Base-by-base conservation (phyloP, 352 stramenopile genomes). In the Globisporangium barbulae region DNA sequence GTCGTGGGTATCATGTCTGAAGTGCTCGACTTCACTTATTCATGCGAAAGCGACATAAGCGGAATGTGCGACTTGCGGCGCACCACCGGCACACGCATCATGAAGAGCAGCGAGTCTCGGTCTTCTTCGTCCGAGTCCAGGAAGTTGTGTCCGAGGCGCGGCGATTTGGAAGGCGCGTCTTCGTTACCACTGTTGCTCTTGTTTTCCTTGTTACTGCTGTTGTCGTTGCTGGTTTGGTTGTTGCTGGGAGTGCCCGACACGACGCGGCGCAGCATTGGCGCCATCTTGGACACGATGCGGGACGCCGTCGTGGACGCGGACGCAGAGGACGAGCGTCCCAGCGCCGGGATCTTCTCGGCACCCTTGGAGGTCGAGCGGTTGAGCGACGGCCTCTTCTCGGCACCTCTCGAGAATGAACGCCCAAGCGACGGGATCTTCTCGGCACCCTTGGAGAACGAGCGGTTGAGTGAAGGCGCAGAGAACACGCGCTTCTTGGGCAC, bases 211-310 rank as follows among this genome's bases (percentile, higher is more conserved):
- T 2, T 7, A 37, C 31, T 10, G 9, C 17, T 35, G 45, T 19
- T 30, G n/a, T 1, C 37, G 25, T n/a, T 45, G 17, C 4, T 22
- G 30, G 35, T 6, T 9, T 25, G 47, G 35, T n/a, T 48, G 19
- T 37, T 65, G 45, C 21, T 60, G 17, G 45, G 21, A 2, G 31
- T 49, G 47, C 61, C 66, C 6, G 66, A 70, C 12, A 64, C 61
- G 19, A 72, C 61, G 30, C 66, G 66, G 21, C 66, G 66, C 28
- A 82, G 63, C 77, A 88, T 78, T 7, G 78, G 78, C 33, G 76
- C 73, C 78, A 93, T 87, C 12, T 84, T 81, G 55, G 72, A 85
- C 3, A 91, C 74, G 63, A 92, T 75, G 9, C 75, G 73, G 22
- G 78, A 83, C 3, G 81, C 73, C 25, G 65, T 68, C 15, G 54